Evolutionary conservation across 2,329 filamentous ascomycete genomes (phyloP).

Genomic region (Xylaria sp.): DNA sequence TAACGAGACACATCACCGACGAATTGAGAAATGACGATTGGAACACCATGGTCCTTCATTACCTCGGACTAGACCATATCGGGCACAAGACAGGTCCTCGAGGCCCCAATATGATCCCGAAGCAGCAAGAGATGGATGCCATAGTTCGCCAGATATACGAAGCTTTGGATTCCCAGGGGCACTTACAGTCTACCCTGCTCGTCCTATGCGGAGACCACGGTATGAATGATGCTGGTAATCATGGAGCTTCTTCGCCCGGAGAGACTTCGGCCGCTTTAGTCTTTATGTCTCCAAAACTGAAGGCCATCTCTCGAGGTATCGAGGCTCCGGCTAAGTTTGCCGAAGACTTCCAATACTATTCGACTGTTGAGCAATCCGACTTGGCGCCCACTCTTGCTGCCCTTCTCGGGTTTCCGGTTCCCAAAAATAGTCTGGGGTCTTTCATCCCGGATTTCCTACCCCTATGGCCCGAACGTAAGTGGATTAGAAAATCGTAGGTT

Average conservation of each 20-base stretch:
- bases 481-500: not conserved
- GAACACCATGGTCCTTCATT: conserved; percentile 95
- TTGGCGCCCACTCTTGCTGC: conserved; percentile 89
- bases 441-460: conserved; percentile 82
- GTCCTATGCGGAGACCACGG: conserved; percentile 94
- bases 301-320: conserved; percentile 59
- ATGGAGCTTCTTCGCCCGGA: conserved; percentile 91
- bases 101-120: conserved; percentile 90
- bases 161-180: conserved; percentile 75
- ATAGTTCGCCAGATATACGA: conserved; percentile 81
- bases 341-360: conserved; percentile 85
- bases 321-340: conserved; percentile 67
- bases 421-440: conserved; percentile 89
- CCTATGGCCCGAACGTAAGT: conserved; percentile 76
- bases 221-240: conserved; percentile 99
- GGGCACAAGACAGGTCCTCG: conserved; percentile 93
- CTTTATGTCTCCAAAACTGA: conserved; percentile 88
- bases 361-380: conserved; percentile 90
- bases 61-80: conserved; percentile 95
- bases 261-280: conserved; percentile 94
- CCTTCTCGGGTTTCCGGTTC: conserved; percentile 86
- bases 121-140: conserved; percentile 92
- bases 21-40: conserved; percentile 85
- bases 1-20: conserved; percentile 85
- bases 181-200: conserved; percentile 82